phyloP scores from a whole-genome alignment of 306 rosid genomes.

The Acmispon strigosus region DNA sequence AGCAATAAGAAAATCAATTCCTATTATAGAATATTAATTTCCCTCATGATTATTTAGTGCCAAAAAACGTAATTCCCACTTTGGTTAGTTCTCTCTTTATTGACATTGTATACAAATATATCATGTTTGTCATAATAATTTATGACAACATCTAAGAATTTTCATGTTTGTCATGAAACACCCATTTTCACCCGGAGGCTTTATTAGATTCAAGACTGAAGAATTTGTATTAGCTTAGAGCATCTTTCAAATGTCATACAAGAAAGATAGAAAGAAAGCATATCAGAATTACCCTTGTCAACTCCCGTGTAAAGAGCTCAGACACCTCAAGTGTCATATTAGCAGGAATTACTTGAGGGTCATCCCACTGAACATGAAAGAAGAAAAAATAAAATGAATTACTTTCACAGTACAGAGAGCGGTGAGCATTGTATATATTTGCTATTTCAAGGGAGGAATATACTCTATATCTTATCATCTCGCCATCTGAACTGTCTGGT shows the following conservation, averaged over 20 bases:
- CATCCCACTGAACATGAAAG: constrained; percentile 71
- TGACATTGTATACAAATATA: not conserved
- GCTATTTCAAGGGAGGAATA: constrained; percentile 15
- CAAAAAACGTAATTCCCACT: not conserved
- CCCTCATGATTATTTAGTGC: not conserved
- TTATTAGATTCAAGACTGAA: not conserved
- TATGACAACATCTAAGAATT: too few relatives aligned
- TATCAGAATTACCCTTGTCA: constrained; percentile 71
- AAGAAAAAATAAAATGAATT: constrained; percentile 15
- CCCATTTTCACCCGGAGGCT: not conserved
- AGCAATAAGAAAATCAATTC: not conserved
- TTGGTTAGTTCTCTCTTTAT: not conserved
- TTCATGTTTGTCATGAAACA: not conserved
- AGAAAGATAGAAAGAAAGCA: constrained; percentile 24
- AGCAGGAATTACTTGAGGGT: constrained; percentile 82
- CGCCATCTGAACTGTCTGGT: constrained; percentile 80
- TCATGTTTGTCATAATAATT: not conserved
- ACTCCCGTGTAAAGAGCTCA: constrained; percentile 88
- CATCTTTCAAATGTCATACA: constrained; percentile 5
- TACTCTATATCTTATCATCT: constrained; percentile 91
- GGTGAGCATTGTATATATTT: not conserved
- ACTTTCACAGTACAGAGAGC: constrained; percentile 13
- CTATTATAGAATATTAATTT: not conserved
- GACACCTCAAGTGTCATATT: constrained; percentile 82
- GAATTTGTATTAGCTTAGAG: not conserved